Conservation (phyloP, 1,284 basidiomycete species). For the Austroboletus niveus region DNA sequence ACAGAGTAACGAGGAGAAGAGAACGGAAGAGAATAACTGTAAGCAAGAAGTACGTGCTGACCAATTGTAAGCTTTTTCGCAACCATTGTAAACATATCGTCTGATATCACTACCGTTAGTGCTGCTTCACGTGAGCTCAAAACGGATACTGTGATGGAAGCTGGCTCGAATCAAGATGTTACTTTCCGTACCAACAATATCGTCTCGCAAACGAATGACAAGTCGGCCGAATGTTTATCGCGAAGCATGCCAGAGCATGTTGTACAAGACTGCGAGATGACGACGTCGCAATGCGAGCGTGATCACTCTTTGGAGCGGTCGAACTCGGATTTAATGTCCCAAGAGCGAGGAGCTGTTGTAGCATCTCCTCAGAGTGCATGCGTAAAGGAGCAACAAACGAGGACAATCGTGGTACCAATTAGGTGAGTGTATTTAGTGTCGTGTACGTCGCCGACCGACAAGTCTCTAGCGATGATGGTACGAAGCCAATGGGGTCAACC, state of each 20-base stretch:
- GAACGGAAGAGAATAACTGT: background rate
- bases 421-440: constrained; percentile 1
- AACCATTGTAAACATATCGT: background rate
- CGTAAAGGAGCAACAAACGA: background rate
- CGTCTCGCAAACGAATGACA: background rate
- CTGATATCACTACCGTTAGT: constrained; percentile 2
- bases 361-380: constrained; percentile 2
- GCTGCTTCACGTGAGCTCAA: background rate
- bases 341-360: background rate
- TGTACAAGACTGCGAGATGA: background rate
- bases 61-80: constrained; percentile 6
- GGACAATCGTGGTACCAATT: background rate
- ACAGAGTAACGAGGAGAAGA: background rate
- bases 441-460: background rate
- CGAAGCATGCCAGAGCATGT: background rate
- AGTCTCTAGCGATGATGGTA: constrained; percentile 1
- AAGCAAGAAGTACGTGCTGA: background rate
- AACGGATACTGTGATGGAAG: background rate
- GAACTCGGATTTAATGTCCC: background rate
- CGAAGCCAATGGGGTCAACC: background rate
- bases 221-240: background rate
- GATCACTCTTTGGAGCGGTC: background rate
- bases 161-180: background rate
- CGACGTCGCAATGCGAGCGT: background rate
- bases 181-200: background rate